Evolutionary conservation across 805 yeast species (phyloP).

Genomic region (Torulaspora gathmanii): DNA sequence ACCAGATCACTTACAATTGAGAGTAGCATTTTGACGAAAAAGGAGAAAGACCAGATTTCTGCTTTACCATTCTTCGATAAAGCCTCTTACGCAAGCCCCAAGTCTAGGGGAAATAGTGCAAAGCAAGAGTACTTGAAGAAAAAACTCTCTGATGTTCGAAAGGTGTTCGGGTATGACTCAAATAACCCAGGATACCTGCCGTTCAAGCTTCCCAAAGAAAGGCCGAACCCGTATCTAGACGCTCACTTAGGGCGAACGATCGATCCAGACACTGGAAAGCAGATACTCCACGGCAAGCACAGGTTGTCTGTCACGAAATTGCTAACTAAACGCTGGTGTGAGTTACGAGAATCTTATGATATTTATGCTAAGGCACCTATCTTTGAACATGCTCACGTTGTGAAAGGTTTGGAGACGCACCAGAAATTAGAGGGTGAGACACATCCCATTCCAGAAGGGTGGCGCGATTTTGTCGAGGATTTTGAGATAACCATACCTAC

Average conservation of each 20-base stretch:
- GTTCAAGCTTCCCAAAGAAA: slow-evolving; percentile 16
- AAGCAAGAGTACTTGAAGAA: slow-evolving; percentile 17
- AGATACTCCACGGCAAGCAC: slow-evolving; percentile 8
- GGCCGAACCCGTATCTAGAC: slow-evolving; percentile 21
- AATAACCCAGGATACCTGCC: slow-evolving; percentile 15
- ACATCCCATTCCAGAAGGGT: slow-evolving; percentile 37
- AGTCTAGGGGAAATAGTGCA: slow-evolving; percentile 5
- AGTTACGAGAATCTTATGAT: slow-evolving; percentile 50
- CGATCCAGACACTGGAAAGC: slow-evolving; percentile 11
- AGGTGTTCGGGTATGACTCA: slow-evolving; percentile 20
- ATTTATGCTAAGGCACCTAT: slow-evolving; percentile 44
- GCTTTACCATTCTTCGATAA: slow-evolving; percentile 15
- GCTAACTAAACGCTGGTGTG: slow-evolving; percentile 64
- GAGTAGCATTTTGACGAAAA: slow-evolving; percentile 2
- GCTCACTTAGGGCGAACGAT: slow-evolving; percentile 9
- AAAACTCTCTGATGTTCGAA: slow-evolving; percentile 18
- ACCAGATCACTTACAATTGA: not conserved
- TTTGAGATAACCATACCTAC: slow-evolving; percentile 19
- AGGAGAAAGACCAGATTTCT: slow-evolving; percentile 13
- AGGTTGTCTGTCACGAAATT: slow-evolving; percentile 50
- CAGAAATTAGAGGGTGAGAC: slow-evolving; percentile 42
- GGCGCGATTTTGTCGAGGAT: slow-evolving; percentile 16
- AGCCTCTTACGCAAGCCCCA: not conserved
- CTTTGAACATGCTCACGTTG: slow-evolving; percentile 40
- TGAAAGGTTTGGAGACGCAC: slow-evolving; percentile 47